A percentile compares a stretch with the other conserved stretches of the same genome.
Evolutionary conservation across 768 basidiomycete genomes (phyloP).

Genomic region (Collybia nuda): DNA sequence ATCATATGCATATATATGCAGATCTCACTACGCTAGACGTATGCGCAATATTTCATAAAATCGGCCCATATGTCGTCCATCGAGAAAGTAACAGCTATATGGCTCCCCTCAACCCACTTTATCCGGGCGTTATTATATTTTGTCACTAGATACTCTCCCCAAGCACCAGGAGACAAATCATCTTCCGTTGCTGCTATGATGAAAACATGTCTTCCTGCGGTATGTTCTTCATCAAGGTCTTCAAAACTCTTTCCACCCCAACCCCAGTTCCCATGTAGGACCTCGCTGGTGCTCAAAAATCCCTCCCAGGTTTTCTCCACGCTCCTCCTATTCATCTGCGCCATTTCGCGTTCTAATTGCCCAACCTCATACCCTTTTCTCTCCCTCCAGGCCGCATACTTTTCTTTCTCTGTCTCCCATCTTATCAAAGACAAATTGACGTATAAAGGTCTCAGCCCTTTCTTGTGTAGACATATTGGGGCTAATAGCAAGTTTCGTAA

Average conservation of each 20-base stretch:
- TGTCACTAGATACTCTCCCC: constrained; percentile 35
- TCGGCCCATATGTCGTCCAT: constrained; percentile 37
- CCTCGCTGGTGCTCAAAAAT: constrained; percentile 29
- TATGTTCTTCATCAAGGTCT: constrained; percentile 41
- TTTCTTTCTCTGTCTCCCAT: constrained; percentile 30
- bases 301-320: constrained; percentile 45
- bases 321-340: constrained; percentile 35
- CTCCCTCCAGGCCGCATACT: constrained; percentile 38
- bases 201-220: constrained; percentile 32
- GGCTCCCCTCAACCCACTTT: constrained; percentile 38
- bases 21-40: no score
- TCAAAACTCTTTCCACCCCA: constrained; percentile 27
- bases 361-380: constrained; percentile 35
- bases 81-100: constrained; percentile 34
- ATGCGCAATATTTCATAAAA: constrained; percentile 12
- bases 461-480: constrained; percentile 33
- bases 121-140: constrained; percentile 39
- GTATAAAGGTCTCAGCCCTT: constrained; percentile 35
- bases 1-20: no score
- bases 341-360: constrained; percentile 34
- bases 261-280: constrained; percentile 46
- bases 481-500: constrained; percentile 25
- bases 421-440: constrained; percentile 27
- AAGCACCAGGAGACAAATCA: constrained; percentile 25
- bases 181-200: constrained; percentile 35